Evolutionary conservation across 1,139 yeast species (phyloP), one percentile per base, ranked within the genome.

Genomic region (Zygosaccharomyces sapae): DNA sequence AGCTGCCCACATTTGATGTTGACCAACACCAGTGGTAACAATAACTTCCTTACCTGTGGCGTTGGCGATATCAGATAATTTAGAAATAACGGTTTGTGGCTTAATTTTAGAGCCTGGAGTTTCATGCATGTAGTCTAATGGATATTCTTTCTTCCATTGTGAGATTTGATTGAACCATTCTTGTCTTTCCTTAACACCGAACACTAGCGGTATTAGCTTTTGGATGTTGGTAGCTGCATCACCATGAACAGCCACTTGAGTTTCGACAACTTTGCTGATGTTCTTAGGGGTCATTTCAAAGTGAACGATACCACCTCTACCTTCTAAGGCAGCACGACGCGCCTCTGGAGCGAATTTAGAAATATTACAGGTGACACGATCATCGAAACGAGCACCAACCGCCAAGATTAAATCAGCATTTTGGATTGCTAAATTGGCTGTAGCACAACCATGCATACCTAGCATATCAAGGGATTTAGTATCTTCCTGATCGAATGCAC

Each of bases 1-100:
- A 38, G 98, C 98, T 38, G 97, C 94, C 97, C 98, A 92, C 98
- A 92, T 92, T 75, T 92, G 98, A 77, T 92, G 98, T 76, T 92
- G 98, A 52, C 98, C 98, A 49, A 92, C 97, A 75, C 98, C 98
- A 41, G 98, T 92, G 47, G 97, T 86, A 59, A 92, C 83, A 62
- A 89, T 81, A 53, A 88, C 90, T 54, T 81, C 87, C 67, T 80
- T 86, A 53, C 80, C 81, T 47, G 74, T 74, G 46, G 73, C 74
- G 53, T 72, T 72, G 34, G 90, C 82, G 61, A 89, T 83, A 54
- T 81, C 77, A 6, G 95, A 81, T 50, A 92, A 77, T 69, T 86
- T 92, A 46, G 76, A 71, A 55, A 92, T 81, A 49, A 90, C 81
- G 40, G 97, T 87, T 73, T 92, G 98, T 42, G 98, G 98, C 68